Evolutionary conservation across 495 filamentous ascomycete genomes (phyloP), one percentile per base, ranked within the genome.

Genomic region (Aspergillus bertholletiae): DNA sequence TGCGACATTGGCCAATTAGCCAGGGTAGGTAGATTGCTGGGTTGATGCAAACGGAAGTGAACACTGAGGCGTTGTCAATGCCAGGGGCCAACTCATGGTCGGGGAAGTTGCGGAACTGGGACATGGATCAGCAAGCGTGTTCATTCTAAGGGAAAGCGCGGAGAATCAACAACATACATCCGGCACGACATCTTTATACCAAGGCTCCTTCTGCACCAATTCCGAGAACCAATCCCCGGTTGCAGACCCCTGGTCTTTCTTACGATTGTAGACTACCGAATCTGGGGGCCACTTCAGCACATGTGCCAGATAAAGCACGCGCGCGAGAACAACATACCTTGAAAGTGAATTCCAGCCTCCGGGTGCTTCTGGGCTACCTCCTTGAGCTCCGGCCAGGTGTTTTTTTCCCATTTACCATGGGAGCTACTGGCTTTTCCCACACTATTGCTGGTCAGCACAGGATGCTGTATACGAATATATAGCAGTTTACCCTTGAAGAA

Each of bases 41-140:
- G 74, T 97, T 97, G 65, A 97, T 92, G 71, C 92, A 97, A 22
- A 96, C 86, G 0, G 88, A 92, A 2, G 80, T 89, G 66, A 92
- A 96, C 35, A 74, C 72, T 28, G 81, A 87, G 9, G 80, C 92
- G 12, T 83, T 86, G 54, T 88, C 83, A 37, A 84, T 80, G 7
- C 80, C 85, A 1, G 67, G 54, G 0, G 83, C 80, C 8, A 96
- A 72, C 39, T 87, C 69, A 0, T 74, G 62, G 53, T 76, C 60
- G 21, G 75, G 62, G 0, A 96, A 59, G 43, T 80, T 69, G 51
- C 78, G 76, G 70, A 88, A 83, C 79, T 82, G 47, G 18, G 7
- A 39, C n/a, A 11, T 28, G 1, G 43, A 13, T 24, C 18, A 46
- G 11, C 47, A 26, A 44, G 37, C n/a, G 9, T n/a, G 34, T 6